Conservation (phyloP, 345 rosid genomes). For the Lepidium didymum region DNA sequence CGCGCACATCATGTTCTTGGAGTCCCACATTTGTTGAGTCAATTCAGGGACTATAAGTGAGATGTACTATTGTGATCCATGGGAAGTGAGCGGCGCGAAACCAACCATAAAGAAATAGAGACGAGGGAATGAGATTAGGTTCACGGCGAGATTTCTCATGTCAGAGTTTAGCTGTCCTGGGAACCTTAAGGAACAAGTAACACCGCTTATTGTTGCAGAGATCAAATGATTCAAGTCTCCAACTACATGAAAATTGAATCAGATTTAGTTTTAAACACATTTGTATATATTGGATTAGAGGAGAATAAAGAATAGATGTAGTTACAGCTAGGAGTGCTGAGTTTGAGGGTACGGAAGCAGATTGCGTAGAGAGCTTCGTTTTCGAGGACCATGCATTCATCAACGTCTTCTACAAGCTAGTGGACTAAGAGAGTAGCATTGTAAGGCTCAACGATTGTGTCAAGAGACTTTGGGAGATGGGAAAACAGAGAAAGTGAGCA, state of each 20-base stretch:
- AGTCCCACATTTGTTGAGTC: constrained; percentile 22
- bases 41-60: constrained; percentile 20
- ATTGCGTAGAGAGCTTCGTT: constrained; percentile 16
- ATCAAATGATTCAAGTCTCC: constrained; percentile 22
- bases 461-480: constrained; percentile 23
- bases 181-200: constrained; percentile 19
- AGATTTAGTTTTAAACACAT: background rate
- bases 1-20: constrained; percentile 25
- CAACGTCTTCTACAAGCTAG: constrained; percentile 17
- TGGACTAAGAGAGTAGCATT: constrained; percentile 20
- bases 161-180: constrained; percentile 17
- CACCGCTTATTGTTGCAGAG: constrained; percentile 19
- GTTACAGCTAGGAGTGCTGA: constrained; percentile 20
- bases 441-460: constrained; percentile 17
- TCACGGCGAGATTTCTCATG: constrained; percentile 15
- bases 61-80: constrained; percentile 17
- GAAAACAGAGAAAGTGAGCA: constrained; percentile 22
- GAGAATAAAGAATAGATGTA: background rate
- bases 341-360: constrained; percentile 21
- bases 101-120: constrained; percentile 27
- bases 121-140: constrained; percentile 24
- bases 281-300: no score
- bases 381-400: constrained; percentile 23
- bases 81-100: constrained; percentile 16
- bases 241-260: background rate